Conservation (phyloP, 1,284 basidiomycete species). For the Somion occarium region DNA sequence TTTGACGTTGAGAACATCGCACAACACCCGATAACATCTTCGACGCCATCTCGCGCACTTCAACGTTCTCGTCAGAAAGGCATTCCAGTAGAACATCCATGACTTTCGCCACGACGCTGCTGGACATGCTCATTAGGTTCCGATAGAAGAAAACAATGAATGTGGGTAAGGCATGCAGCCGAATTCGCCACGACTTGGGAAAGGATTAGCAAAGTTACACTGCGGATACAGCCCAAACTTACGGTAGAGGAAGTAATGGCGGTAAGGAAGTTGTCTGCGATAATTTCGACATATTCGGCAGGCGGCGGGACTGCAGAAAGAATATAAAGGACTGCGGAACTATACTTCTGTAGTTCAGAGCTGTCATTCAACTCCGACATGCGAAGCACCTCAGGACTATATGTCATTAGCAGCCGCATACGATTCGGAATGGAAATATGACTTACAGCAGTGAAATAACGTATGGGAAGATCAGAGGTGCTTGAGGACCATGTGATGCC, state of each 20-base stretch:
- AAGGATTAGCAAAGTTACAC: slow-evolving; percentile 4
- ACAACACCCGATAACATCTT: slow-evolving; percentile 88
- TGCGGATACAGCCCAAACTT: slow-evolving; percentile 18
- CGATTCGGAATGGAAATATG: not conserved
- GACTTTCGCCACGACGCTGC: slow-evolving; percentile 59
- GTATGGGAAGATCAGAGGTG: slow-evolving; percentile 69
- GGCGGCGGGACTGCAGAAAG: slow-evolving; percentile 68
- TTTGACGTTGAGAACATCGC: slow-evolving; percentile 88
- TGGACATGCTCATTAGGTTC: slow-evolving; percentile 75
- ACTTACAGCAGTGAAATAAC: slow-evolving; percentile 72
- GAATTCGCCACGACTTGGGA: slow-evolving; percentile 72
- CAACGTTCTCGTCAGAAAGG: slow-evolving; percentile 86
- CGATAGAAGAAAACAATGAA: slow-evolving; percentile 83
- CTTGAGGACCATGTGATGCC: slow-evolving; percentile 63
- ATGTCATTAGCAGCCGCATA: not conserved
- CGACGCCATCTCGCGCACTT: slow-evolving; percentile 93
- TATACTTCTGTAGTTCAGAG: slow-evolving; percentile 68
- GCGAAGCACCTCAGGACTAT: slow-evolving; percentile 69
- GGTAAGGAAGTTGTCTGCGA: slow-evolving; percentile 55
- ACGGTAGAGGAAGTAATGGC: slow-evolving; percentile 71
- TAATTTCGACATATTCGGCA: slow-evolving; percentile 53
- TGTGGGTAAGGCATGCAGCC: slow-evolving; percentile 68
- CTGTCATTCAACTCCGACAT: slow-evolving; percentile 82
- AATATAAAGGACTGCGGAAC: slow-evolving; percentile 70
- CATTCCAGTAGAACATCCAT: slow-evolving; percentile 83